Conservation (phyloP, 2,329 filamentous ascomycete species). For the Aspergillus pseudoglaucus region DNA sequence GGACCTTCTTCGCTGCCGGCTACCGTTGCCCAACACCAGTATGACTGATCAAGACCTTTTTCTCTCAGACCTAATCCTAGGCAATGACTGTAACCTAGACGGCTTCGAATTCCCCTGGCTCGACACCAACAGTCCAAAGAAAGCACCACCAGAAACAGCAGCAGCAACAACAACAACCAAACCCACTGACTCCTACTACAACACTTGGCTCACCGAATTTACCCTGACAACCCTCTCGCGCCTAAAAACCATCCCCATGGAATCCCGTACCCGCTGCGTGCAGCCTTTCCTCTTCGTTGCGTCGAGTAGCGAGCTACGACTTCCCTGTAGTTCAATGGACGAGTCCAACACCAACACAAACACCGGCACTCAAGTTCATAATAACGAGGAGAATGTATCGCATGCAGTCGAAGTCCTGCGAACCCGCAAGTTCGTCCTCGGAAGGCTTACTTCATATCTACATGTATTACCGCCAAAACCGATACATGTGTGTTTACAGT, state of each 20-base stretch:
- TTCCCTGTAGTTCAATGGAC: conserved; percentile 11
- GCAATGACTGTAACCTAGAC: conserved; percentile 13
- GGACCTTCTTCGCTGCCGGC: conserved; percentile 41
- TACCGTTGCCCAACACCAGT: conserved; percentile 18
- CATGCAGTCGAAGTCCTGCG: conserved; percentile 43
- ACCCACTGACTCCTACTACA: conserved; percentile 15
- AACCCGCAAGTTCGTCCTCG: conserved; percentile 44
- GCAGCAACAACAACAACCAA: conserved; percentile 22
- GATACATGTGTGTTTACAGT: conserved; percentile 43
- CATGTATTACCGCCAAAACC: conserved; percentile 48
- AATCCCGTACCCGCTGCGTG: conserved; percentile 49
- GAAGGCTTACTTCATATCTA: conserved; percentile 41
- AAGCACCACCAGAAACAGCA: neutral
- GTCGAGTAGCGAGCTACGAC: conserved; percentile 45
- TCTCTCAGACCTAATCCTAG: conserved; percentile 17
- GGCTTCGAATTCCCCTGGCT: conserved; percentile 1
- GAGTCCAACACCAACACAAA: conserved; percentile 24
- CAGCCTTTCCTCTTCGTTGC: conserved; percentile 50
- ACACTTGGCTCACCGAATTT: conserved; percentile 45
- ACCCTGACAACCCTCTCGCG: conserved; percentile 46
- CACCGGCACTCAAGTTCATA: conserved; percentile 1
- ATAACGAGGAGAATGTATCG: conserved; percentile 24
- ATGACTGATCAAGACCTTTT: conserved; percentile 19
- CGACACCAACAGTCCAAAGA: neutral
- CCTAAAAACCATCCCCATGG: conserved; percentile 45